Conservation (phyloP, 1,284 basidiomycete species). For the Leccinum subrobustum region DNA sequence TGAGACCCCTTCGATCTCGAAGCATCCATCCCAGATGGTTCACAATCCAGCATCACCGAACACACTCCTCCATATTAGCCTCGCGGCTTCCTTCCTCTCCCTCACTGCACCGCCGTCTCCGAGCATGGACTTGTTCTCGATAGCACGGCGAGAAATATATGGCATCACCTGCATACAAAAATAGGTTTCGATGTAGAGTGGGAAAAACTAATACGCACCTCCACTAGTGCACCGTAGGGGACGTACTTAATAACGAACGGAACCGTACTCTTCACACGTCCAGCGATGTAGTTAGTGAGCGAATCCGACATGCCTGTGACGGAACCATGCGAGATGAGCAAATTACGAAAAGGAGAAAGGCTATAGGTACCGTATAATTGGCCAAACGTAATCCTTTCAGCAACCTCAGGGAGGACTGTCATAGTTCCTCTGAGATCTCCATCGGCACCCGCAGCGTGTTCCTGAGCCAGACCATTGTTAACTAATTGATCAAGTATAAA, state of each 20-base stretch:
- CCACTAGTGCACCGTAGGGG: constrained; percentile 80
- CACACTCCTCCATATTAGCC: constrained; percentile 48
- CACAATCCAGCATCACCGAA: constrained; percentile 34
- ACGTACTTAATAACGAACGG: constrained; percentile 85
- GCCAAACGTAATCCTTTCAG: constrained; percentile 72
- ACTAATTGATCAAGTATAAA: constrained; percentile 64
- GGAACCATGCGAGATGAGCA: background rate
- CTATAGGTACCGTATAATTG: constrained; percentile 76
- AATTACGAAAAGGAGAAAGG: background rate
- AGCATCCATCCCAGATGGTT: constrained; percentile 1
- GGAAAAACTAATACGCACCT: constrained; percentile 39
- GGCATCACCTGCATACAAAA: constrained; percentile 52
- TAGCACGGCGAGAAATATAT: constrained; percentile 70
- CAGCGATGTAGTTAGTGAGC: constrained; percentile 69
- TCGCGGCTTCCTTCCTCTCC: constrained; percentile 54
- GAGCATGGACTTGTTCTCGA: constrained; percentile 71
- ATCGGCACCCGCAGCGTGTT: constrained; percentile 16
- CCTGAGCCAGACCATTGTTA: constrained; percentile 51
- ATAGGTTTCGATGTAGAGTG: background rate
- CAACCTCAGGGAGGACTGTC: constrained; percentile 49
- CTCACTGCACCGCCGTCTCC: constrained; percentile 53
- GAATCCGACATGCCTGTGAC: constrained; percentile 80
- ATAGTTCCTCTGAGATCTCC: constrained; percentile 35
- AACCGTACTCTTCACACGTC: constrained; percentile 50
- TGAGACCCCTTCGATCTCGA: background rate